Percentiles rank a stretch among this genome's conserved stretches.
Evolutionary conservation across 345 rosid species (phyloP).

Genomic region (Aurinia saxatilis): DNA sequence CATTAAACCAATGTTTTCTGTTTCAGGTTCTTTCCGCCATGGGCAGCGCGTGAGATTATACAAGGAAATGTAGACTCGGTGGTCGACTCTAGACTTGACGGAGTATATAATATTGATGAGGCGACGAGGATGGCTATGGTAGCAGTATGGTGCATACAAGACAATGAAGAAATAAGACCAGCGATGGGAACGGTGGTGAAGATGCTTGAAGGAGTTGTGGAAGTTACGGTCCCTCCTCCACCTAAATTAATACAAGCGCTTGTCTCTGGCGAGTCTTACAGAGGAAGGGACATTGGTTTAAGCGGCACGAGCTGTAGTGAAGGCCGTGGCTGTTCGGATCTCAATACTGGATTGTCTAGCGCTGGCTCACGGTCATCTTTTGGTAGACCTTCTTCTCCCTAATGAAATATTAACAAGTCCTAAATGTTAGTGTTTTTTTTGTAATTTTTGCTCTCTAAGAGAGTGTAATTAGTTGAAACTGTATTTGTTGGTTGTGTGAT

Average conservation of each 20-base stretch:
- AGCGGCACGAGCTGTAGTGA: slow-evolving; percentile 24
- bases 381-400: slow-evolving; percentile 33
- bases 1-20: not conserved
- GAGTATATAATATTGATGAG: slow-evolving; percentile 41
- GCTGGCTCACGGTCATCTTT: slow-evolving; percentile 45
- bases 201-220: slow-evolving; percentile 68
- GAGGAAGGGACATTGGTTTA: slow-evolving; percentile 39
- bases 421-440: not conserved
- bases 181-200: slow-evolving; percentile 62
- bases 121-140: slow-evolving; percentile 51
- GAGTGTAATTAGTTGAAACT: not conserved
- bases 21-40: slow-evolving; percentile 80
- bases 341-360: slow-evolving; percentile 35
- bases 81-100: slow-evolving; percentile 40
- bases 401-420: not conserved
- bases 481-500: slow-evolving; percentile 9
- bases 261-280: slow-evolving; percentile 70
- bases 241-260: slow-evolving; percentile 82
- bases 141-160: slow-evolving; percentile 82
- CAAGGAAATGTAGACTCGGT: slow-evolving; percentile 47
- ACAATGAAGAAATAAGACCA: slow-evolving; percentile 58
- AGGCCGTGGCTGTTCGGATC: slow-evolving; percentile 31
- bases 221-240: slow-evolving; percentile 53
- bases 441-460: slow-evolving; percentile 25
- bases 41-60: slow-evolving; percentile 69